These are phyloP conservation scores for Fabrea salina DNA, from an alignment of 169 alveolate species.

Conservation along the genomic window DNA sequence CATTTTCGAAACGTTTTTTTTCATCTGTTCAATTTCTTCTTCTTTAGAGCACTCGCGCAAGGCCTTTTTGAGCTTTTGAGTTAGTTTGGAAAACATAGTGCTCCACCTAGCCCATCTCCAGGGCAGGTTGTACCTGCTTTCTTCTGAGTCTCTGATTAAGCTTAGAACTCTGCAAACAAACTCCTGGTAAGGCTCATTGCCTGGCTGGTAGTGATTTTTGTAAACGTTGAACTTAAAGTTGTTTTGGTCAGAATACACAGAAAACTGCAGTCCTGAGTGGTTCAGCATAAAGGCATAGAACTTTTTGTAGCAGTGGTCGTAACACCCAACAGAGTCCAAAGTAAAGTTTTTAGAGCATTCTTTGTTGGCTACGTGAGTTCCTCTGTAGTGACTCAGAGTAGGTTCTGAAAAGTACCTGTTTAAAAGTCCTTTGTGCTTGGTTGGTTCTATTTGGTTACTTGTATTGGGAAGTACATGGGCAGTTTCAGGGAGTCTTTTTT, in stretches of 20 bases:
- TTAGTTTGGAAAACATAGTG: conserved; percentile 18
- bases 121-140: conserved; percentile 41
- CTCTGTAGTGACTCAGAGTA: not conserved
- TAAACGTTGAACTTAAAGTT: not conserved
- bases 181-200: not conserved
- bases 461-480: not conserved
- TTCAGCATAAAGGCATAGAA: not conserved
- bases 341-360: conserved; percentile 1
- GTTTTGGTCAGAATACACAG: not conserved
- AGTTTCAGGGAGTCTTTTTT: conserved; percentile 27
- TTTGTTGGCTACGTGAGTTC: conserved; percentile 20
- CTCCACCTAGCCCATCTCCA: conserved; percentile 74
- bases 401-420: not conserved
- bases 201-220: not conserved
- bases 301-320: not conserved
- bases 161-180: conserved; percentile 4
- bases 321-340: conserved; percentile 18
- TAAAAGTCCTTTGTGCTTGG: not conserved
- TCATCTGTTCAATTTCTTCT: conserved; percentile 17
- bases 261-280: not conserved
- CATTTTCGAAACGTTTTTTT: conserved; percentile 20
- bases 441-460: conserved; percentile 1
- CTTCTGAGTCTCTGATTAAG: conserved; percentile 13
- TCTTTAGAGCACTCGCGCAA: not conserved
- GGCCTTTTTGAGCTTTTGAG: not conserved